Conservation (phyloP, 129 eudicot species). For the Tanacetum coccineum region DNA sequence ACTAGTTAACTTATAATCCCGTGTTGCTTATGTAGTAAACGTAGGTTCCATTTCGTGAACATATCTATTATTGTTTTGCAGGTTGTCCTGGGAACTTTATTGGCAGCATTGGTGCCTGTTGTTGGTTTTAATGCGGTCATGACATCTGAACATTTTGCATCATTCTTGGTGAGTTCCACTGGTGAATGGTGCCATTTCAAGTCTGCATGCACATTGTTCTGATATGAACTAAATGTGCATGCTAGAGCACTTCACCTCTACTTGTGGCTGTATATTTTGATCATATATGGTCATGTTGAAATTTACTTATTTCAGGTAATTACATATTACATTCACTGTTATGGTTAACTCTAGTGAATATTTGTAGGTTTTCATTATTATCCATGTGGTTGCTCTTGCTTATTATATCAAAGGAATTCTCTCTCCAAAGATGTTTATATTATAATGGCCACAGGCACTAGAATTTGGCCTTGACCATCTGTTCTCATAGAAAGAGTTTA, state of each 20-base stretch:
- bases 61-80: constrained; percentile 29
- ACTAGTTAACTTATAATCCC: neutral
- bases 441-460: no score
- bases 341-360: neutral
- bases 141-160: constrained; percentile 99
- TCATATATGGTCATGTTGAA: constrained; percentile 13
- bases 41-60: constrained; percentile 2
- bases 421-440: constrained; percentile 67
- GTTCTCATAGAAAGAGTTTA: no score
- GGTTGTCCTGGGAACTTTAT: constrained; percentile 91
- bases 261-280: neutral
- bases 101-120: constrained; percentile 97
- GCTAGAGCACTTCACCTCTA: neutral
- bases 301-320: neutral
- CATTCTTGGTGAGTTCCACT: constrained; percentile 73
- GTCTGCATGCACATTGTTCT: neutral
- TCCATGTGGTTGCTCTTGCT: constrained; percentile 93
- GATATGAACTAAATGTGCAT: no score
- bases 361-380: constrained; percentile 82
- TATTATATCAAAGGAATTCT: constrained; percentile 93
- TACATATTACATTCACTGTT: constrained; percentile 1
- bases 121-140: constrained; percentile 97
- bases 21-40: constrained; percentile 12
- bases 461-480: no score
- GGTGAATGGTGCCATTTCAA: constrained; percentile 3